phyloP scores from a whole-genome alignment of 805 yeast genomes.

The Wickerhamomyces silvicola region DNA sequence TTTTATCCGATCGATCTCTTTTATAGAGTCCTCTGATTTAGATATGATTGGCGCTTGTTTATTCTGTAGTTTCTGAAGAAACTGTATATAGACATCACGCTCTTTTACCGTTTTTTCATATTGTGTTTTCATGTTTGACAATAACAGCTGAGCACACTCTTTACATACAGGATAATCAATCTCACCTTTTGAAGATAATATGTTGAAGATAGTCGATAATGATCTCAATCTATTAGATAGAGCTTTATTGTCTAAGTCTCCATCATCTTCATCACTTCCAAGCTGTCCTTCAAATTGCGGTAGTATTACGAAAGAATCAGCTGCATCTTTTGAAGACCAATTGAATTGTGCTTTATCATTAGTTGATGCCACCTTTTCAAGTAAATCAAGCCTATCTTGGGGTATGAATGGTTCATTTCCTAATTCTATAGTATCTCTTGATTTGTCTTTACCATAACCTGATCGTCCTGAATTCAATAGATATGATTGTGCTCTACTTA shows the following conservation, averaged over 20 bases:
- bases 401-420: slow-evolving; percentile 23
- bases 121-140: slow-evolving; percentile 57
- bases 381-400: slow-evolving; percentile 10
- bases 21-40: slow-evolving; percentile 18
- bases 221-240: slow-evolving; percentile 46
- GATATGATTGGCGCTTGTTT: slow-evolving; percentile 38
- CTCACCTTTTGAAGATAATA: slow-evolving; percentile 65
- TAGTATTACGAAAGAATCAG: slow-evolving; percentile 22
- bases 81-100: slow-evolving; percentile 69
- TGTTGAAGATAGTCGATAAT: slow-evolving; percentile 60
- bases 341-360: slow-evolving; percentile 5
- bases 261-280: slow-evolving; percentile 19
- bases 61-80: slow-evolving; percentile 60
- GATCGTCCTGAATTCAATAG: slow-evolving; percentile 37
- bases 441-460: slow-evolving; percentile 12
- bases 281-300: slow-evolving; percentile 22
- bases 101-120: slow-evolving; percentile 72
- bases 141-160: slow-evolving; percentile 69
- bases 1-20: slow-evolving; percentile 16
- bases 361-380: slow-evolving; percentile 6
- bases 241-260: slow-evolving; percentile 27
- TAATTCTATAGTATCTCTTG: slow-evolving; percentile 4
- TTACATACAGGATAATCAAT: slow-evolving; percentile 83
- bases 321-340: slow-evolving; percentile 8
- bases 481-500: slow-evolving; percentile 50